Base-by-base conservation (phyloP, 345 rosid genomes). In the Geranium brycei region DNA sequence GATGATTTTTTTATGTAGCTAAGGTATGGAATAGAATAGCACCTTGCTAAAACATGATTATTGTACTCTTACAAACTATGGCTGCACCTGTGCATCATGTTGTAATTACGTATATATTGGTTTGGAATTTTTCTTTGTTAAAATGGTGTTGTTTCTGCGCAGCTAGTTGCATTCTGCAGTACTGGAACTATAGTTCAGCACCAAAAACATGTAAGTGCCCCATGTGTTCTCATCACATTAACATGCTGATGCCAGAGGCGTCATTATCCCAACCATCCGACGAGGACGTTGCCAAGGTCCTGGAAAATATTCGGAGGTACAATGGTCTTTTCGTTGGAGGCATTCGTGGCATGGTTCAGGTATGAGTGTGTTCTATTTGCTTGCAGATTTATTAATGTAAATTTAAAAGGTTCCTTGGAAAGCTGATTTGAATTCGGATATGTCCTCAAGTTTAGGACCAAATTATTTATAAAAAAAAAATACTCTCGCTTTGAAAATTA, bases 131-230 rank as follows among this genome's bases (percentile, higher is more conserved):
- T 7, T 47, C 3, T 6, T 47, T 11, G 14, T 47, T 6, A 47
- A 47, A 47, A 8, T 47, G 12, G 59, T 3, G 59, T 60, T 64
- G 18, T 58, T 60, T 59, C 60, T 31, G 35, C 31, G 63, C 63
- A 60, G 63, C 17, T 15, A n/a, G 41, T 31, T 60, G 63, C 41
- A 60, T 60, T 28, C 16, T 60, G 40, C 41, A 15, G 17, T 28
- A 28, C 11, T 60, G 63, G 63, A 17, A 28, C 31, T 31, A 60
- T 35, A 16, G 47, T 28, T 15, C 28, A n/a, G 40, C 63, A 28
- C 18, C 41, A 2, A 28, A 13, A 35, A 31, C 7, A 1, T 31
- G 35, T 15, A 31, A 13, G 31, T 60, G 63, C 18, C 63, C 63
- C 41, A 60, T 60, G 41, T 60, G 63, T 6, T 31, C 8, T 5